Percentiles rank a stretch among this genome's conserved stretches.
phyloP scores from a whole-genome alignment of 1,284 basidiomycete genomes.

The Pholiota adiposa region DNA sequence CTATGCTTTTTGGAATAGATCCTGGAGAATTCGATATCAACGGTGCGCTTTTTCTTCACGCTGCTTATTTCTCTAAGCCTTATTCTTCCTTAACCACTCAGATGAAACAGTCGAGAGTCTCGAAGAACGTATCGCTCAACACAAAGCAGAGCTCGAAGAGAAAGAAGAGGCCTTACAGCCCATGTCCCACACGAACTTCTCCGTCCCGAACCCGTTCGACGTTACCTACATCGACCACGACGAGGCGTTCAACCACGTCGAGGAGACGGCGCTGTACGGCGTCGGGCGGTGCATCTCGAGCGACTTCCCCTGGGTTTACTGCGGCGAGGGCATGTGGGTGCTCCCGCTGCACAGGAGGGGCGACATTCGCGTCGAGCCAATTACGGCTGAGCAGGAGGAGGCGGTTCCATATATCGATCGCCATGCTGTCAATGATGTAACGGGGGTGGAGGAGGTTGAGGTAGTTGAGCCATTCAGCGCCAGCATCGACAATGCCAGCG shows the following conservation, averaged over 20 bases:
- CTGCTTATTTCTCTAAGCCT: no score
- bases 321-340: slow-evolving; percentile 76
- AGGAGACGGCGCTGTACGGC: slow-evolving; percentile 25
- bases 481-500: not conserved
- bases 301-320: slow-evolving; percentile 76
- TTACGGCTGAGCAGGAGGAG: not conserved
- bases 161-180: not conserved
- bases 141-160: not conserved
- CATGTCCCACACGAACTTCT: not conserved
- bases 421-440: not conserved
- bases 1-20: slow-evolving; percentile 87
- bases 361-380: slow-evolving; percentile 70
- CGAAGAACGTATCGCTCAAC: slow-evolving; percentile 33
- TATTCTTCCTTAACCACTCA: no score
- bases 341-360: slow-evolving; percentile 82
- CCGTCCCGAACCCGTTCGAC: slow-evolving; percentile 60
- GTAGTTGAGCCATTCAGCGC: no score
- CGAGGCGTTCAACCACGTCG: slow-evolving; percentile 72
- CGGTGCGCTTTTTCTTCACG: slow-evolving; percentile 44
- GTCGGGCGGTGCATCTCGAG: slow-evolving; percentile 44
- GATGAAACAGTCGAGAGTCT: slow-evolving; percentile 56
- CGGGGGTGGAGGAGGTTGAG: not conserved
- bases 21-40: slow-evolving; percentile 67
- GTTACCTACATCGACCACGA: slow-evolving; percentile 85
- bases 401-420: not conserved